Base-by-base conservation (phyloP, 768 basidiomycete genomes). In the Asterophora lycoperdoides region DNA sequence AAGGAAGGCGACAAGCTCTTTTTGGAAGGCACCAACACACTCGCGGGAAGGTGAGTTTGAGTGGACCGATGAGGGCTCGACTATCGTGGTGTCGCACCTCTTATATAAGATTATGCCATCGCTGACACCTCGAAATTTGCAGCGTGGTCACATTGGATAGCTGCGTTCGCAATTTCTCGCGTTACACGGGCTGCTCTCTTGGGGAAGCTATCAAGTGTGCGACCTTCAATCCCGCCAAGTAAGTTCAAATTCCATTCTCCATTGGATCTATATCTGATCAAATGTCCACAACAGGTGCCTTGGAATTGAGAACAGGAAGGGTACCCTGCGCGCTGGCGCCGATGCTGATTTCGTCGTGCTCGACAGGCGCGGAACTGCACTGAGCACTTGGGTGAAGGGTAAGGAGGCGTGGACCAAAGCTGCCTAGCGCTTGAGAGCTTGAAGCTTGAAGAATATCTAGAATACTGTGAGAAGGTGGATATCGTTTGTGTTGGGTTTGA, bases 311-410 rank as follows among this genome's bases (percentile, higher is more conserved):
- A 69, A 82, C 49, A 79, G 69, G 56, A 95, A 93, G 68, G 92
- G 93, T 18, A 86, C 86, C 15, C 70, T 94, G 18, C 77, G 84
- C 41, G 68, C 86, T 1, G 91, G 89, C n/a, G 88, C 83, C 26
- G 87, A 93, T 62, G 93, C 91, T 8, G 93, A 95, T 67, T 68
- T 95, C 32, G 79, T 84, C 33, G 80, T 93, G 20, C 76, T 93
- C 39, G 83, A 89, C 60, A 71, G 75, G 48, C 71, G 76, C 41
- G 89, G 89, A 3, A 69, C 73, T 40, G 81, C 87, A 13, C 65
- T 83, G 30, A 78, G 76, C 52, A 88, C 87, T 10, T 90, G 87
- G 87, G 82, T 93, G 15, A 78, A 70, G 55, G 92, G 89, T 5
- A 80, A 76, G 64, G 74, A 84, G 58, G 84, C 83, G 7, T 92